Conservation (phyloP, 2,329 filamentous ascomycete genomes). For the Emergomyces orientalis region DNA sequence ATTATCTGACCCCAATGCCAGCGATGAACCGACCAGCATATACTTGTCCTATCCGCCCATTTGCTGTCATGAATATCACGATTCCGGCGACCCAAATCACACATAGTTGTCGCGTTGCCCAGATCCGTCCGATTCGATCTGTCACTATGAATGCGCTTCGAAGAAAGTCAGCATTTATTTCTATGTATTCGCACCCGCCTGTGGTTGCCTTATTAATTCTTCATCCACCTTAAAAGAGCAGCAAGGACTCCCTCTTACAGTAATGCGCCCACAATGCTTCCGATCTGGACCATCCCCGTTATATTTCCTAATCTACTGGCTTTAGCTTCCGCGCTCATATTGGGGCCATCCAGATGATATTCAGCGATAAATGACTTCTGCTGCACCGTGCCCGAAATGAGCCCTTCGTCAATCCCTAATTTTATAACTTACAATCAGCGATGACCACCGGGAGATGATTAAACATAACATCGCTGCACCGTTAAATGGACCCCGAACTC, state of each 20-base stretch:
- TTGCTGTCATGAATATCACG: slow-evolving; percentile 37
- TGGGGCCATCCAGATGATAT: slow-evolving; percentile 44
- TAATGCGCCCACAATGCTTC: slow-evolving; percentile 61
- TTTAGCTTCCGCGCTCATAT: slow-evolving; percentile 44
- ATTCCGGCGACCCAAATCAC: slow-evolving; percentile 35
- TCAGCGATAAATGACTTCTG: slow-evolving; percentile 53
- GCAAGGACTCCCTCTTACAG: slow-evolving; percentile 33
- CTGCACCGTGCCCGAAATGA: slow-evolving; percentile 63
- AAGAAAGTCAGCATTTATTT: not conserved
- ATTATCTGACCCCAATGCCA: slow-evolving; percentile 27
- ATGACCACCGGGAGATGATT: not conserved
- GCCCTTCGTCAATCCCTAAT: slow-evolving; percentile 58
- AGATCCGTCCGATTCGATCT: slow-evolving; percentile 38
- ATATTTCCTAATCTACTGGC: slow-evolving; percentile 68
- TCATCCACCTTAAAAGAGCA: not conserved
- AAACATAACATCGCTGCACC: not conserved
- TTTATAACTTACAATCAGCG: not conserved
- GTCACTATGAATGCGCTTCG: slow-evolving; percentile 42
- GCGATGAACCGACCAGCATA: slow-evolving; percentile 39
- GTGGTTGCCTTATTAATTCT: not conserved
- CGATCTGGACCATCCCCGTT: slow-evolving; percentile 72
- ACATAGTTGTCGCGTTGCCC: slow-evolving; percentile 35
- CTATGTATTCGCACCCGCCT: not conserved
- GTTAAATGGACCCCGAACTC: slow-evolving; percentile 8
- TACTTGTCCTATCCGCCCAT: slow-evolving; percentile 31